Evolutionary conservation across 2,329 filamentous ascomycete species (phyloP), one percentile per base, ranked within the genome.

Genomic region (Epichloe brachyelytri): DNA sequence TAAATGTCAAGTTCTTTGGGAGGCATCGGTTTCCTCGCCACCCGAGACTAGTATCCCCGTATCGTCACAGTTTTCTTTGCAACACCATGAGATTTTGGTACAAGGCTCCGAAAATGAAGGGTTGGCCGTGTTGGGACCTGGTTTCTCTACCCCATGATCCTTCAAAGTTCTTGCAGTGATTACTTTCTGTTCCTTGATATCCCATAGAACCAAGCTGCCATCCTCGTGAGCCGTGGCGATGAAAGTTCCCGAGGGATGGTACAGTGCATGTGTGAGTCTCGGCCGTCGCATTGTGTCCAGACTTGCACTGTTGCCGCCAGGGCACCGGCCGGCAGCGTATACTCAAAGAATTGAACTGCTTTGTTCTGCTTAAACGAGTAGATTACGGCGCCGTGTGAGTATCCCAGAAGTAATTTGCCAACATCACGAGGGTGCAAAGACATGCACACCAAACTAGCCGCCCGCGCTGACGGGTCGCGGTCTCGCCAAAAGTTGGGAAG

Each of bases 301-400:
- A 6, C 77, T 75, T 39, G 77, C 68, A 30, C 82, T 79, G 62
- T 88, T 86, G 69, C 89, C 78, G n/a, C 91, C 0, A 87, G 86
- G 4, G 91, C 90, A 15, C 90, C 88, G 11, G 79, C 74, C 0
- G 88, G 87, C 3, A 97, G 67, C 52, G 85, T 76, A 65, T 97
- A 97, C 57, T 90, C 78, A 60, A 95, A 89, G 68, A 82, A 94
- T 56, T 86, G 84, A 45, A 82, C 71, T 0, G 88, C 76, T 53
- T 83, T 77, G 62, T 89, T 90, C 65, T 94, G 86, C 70, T 98
- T 97, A 74, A 98, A 94, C 3, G 88, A 94, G 68, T 94, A 98
- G 54, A 93, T 78, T 45, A 88, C 88, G 5, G 87, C 89, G 14
- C 93, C 93, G 57, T 91, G 81, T 0, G 80, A 80, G 65, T 97